phyloP scores from a whole-genome alignment of 2,329 filamentous ascomycete genomes.

The Chaetoscypha palmicola region DNA sequence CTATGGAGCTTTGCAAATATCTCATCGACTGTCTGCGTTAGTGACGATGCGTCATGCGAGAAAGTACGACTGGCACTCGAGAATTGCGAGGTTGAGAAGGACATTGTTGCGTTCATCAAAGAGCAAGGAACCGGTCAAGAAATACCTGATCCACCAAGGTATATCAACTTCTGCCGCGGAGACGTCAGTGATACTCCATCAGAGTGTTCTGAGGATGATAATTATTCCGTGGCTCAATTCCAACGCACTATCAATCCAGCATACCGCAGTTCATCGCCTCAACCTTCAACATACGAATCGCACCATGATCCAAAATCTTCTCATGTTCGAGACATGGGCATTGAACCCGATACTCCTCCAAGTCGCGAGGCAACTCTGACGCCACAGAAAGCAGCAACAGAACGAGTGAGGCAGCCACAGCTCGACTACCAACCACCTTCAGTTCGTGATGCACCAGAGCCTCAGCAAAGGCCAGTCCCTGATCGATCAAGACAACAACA shows the following conservation, averaged over 20 bases:
- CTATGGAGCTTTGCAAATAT: conserved; percentile 98
- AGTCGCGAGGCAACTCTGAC: conserved; percentile 42
- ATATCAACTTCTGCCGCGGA: conserved; percentile 96
- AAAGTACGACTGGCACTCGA: conserved; percentile 91
- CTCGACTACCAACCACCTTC: conserved; percentile 14
- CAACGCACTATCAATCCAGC: conserved; percentile 91
- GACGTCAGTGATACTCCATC: conserved; percentile 76
- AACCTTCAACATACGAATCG: conserved; percentile 86
- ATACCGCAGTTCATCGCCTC: conserved; percentile 91
- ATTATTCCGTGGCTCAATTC: conserved; percentile 93
- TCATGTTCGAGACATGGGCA: conserved; percentile 62
- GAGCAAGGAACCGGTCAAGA: conserved; percentile 90
- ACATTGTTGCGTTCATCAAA: conserved; percentile 82
- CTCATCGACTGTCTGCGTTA: conserved; percentile 93
- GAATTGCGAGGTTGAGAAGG: conserved; percentile 93
- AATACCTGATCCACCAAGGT: conserved; percentile 93
- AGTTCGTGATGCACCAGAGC: conserved; percentile 38
- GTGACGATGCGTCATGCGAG: conserved; percentile 92
- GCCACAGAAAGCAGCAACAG: conserved; percentile 40
- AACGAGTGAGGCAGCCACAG: conserved; percentile 19
- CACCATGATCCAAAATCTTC: conserved; percentile 79
- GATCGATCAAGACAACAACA: conserved; percentile 20
- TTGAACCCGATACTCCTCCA: conserved; percentile 39
- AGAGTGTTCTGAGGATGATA: conserved; percentile 76
- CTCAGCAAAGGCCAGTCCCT: conserved; percentile 39